Evolutionary conservation across 2,329 filamentous ascomycete species (phyloP).

Genomic region (Pseudogymnoascus sp.): DNA sequence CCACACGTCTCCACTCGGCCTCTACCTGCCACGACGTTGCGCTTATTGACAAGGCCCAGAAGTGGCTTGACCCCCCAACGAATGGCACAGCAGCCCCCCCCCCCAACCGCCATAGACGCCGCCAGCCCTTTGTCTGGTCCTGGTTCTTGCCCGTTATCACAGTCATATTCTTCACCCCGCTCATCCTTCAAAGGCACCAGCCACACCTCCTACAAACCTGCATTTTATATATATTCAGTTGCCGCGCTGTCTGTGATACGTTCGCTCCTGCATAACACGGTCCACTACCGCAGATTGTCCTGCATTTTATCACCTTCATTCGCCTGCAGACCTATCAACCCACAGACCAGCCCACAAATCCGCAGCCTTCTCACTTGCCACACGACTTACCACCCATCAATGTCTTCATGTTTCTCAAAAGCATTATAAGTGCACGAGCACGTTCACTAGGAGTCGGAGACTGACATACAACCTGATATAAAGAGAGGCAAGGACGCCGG

Average conservation of each 20-base stretch:
- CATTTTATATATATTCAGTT: background rate
- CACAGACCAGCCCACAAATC: background rate
- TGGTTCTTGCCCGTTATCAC: background rate
- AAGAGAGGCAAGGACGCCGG: conserved; percentile 17
- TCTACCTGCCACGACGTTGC: background rate
- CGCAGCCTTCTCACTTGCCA: background rate
- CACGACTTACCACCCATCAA: background rate
- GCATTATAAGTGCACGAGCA: background rate
- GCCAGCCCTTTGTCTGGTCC: background rate
- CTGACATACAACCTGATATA: background rate
- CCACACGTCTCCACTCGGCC: background rate
- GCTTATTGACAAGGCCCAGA: background rate
- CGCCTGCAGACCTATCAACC: background rate
- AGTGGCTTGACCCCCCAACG: background rate
- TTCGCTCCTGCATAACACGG: background rate
- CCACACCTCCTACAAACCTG: background rate
- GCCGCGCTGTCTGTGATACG: background rate
- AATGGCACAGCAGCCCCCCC: conserved; percentile 2
- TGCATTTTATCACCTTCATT: background rate
- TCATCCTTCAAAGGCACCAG: conserved; percentile 1
- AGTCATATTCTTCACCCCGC: background rate
- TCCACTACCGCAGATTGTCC: background rate
- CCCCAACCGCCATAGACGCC: conserved; percentile 4
- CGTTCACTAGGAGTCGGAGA: background rate
- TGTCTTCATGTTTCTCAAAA: background rate